Base-by-base conservation (phyloP, 345 rosid species). In the Garcia nutans region DNA sequence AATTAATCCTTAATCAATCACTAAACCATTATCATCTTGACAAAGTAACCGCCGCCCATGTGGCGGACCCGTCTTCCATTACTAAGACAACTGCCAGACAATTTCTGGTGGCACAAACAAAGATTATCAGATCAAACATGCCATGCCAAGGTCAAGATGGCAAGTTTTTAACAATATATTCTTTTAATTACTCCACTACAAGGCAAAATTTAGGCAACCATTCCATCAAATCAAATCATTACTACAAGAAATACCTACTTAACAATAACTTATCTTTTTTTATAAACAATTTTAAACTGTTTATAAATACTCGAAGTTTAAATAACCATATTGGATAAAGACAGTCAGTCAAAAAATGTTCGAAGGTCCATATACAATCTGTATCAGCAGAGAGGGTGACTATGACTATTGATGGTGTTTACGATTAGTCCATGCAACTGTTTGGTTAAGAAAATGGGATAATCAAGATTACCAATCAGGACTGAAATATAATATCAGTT, bases 11-110 rank as follows among this genome's bases (percentile, higher is more conserved):
- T 62, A 28, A 61, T 63, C 33, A 37, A 28, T 16, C n/a, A 10
- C 13, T n/a, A 10, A 26, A 33, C 1, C 76, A 31, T 63, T 37
- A 19, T 49, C 44, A 16, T 61, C 66, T 60, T 10, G 59, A 62
- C 74, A 72, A 72, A 54, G 37, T 28, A 15, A 5, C 75, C 10
- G 54, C 74, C 44, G 70, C 68, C 76, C 79, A 73, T 19, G 80
- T 68, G 84, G 31, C 50, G 10, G 22, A 1, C 55, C 24, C 1
- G 12, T 16, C 41, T 24, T 50, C 58, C 67, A 62, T 63, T 5
- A n/a, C 26, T 61, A 20, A 13, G 67, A 12, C 55, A 65, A 65
- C 57, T 8, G 45, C 62, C 68, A 54, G 56, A 63, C 33, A 77
- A 52, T 55, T 77, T 54, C n/a, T 47, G 12, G 33, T 76, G 72